Percentiles rank a stretch among this genome's conserved stretches.
Evolutionary conservation across 768 basidiomycete genomes (phyloP).

Genomic region (Mycena belliarum): DNA sequence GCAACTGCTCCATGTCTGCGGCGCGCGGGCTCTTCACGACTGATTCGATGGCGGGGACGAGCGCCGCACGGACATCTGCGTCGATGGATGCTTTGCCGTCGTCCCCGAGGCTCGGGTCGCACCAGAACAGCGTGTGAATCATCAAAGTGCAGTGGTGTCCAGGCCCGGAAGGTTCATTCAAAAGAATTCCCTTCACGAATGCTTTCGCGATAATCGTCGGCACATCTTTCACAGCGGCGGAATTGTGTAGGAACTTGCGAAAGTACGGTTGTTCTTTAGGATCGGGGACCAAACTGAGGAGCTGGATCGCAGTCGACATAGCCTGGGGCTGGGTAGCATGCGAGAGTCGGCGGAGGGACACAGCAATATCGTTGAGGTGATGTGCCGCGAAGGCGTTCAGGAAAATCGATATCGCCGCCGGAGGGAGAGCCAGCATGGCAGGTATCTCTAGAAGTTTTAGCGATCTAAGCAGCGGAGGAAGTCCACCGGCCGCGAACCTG

Average conservation of each 20-base stretch:
- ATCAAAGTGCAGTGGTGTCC: slow-evolving; percentile 18
- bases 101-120: slow-evolving; percentile 23
- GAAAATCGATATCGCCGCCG: slow-evolving; percentile 14
- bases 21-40: neutral
- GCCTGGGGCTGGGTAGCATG: slow-evolving; percentile 21
- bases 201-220: slow-evolving; percentile 17
- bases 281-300: slow-evolving; percentile 23
- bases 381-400: slow-evolving; percentile 19
- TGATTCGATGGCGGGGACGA: slow-evolving; percentile 1
- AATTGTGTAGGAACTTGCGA: slow-evolving; percentile 22
- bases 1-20: neutral
- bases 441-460: neutral
- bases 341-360: slow-evolving; percentile 16
- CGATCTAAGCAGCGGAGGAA: neutral
- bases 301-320: slow-evolving; percentile 17
- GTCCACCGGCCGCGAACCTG: neutral
- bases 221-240: slow-evolving; percentile 15
- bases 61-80: slow-evolving; percentile 9
- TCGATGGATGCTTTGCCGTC: slow-evolving; percentile 24
- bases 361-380: slow-evolving; percentile 18
- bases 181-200: slow-evolving; percentile 14
- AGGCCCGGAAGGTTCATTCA: slow-evolving; percentile 6
- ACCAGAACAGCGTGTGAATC: slow-evolving; percentile 23
- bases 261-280: slow-evolving; percentile 23
- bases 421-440: slow-evolving; percentile 17